These are phyloP conservation scores for Paraleonurus japonicus DNA, from an alignment of 257 asterid species.

Conservation along the genomic window DNA sequence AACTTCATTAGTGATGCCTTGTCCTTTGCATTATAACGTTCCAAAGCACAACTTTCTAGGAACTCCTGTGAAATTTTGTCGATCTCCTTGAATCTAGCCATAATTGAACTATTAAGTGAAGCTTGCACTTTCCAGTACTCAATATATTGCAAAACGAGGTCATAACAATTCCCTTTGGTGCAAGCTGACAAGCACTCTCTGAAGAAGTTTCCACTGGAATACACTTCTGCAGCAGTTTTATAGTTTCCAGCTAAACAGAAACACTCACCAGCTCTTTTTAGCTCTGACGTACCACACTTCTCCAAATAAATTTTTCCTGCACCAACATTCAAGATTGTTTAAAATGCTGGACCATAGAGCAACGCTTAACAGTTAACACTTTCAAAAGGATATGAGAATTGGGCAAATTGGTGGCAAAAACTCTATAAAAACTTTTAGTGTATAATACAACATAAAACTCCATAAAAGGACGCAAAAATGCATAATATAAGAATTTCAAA, in stretches of 20 bases:
- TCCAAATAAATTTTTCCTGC: slow-evolving; percentile 55
- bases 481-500: no score
- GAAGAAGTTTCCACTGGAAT: slow-evolving; percentile 42
- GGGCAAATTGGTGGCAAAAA: no score
- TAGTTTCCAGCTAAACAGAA: slow-evolving; percentile 48
- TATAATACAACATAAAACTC: background rate
- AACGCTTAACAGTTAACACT: no score
- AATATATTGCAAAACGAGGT: slow-evolving; percentile 46
- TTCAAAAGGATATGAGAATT: background rate
- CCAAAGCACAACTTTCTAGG: slow-evolving; percentile 41
- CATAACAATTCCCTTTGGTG: slow-evolving; percentile 39
- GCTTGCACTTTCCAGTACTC: slow-evolving; percentile 52
- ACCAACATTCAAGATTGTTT: background rate
- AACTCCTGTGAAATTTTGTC: slow-evolving; percentile 43
- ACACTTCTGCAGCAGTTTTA: slow-evolving; percentile 45
- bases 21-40: slow-evolving; percentile 33
- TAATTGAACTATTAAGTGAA: background rate
- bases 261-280: slow-evolving; percentile 63
- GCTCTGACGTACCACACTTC: slow-evolving; percentile 39
- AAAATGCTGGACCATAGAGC: background rate
- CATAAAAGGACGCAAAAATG: background rate
- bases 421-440: background rate
- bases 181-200: slow-evolving; percentile 53
- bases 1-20: slow-evolving; percentile 42
- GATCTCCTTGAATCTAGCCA: slow-evolving; percentile 20